Evolutionary conservation across 352 stramenopile species (phyloP), one percentile per base, ranked within the genome.

Genomic region (Pythium angustatum): DNA sequence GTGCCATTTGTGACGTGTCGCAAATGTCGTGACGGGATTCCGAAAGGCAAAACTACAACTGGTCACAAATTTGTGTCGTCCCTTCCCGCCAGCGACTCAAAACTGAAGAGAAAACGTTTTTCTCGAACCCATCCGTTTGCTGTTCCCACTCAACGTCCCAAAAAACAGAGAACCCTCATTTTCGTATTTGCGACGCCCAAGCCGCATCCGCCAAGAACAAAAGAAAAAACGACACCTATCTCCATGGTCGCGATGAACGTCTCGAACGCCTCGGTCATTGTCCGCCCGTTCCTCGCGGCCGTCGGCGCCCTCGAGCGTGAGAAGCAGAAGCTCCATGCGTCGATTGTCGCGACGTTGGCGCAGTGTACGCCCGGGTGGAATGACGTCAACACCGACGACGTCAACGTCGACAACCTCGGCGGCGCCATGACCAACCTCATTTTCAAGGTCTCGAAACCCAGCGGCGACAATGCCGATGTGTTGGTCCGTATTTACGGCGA

Each of bases 341-440:
- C 79, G 11, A 81, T 91, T 61, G 78, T 93, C 12, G 49, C 70
- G 9, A 80, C 79, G 34, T 76, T 93, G 10, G 68, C 64, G 28
- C 60, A 81, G 68, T 82, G 81, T 64, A 79, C 82, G 55, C 77
- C 78, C n/a, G 76, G 73, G 24, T 93, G 84, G 84, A 51, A 21
- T 24, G 62, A 81, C 64, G 77, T 87, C 52, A 65, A 76, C 22
- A 69, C 77, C 12, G 71, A 88, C 56, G 72, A 79, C 56, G 75
- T 93, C 22, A 75, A 87, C 66, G 72, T 93, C 45, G 69, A 86
- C 43, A 77, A 88, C 59, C 28, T 93, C 28, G 80, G 84, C 62
- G 86, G 86, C 57, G 86, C 86, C 21, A 93, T 93, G 86, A 93
- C 86, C 19, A 94, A 94, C 66, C 71, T 94, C 64, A 92, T 94